These are phyloP conservation scores for Turnera subulata DNA, from an alignment of 345 rosid species.

Conservation along the genomic window DNA sequence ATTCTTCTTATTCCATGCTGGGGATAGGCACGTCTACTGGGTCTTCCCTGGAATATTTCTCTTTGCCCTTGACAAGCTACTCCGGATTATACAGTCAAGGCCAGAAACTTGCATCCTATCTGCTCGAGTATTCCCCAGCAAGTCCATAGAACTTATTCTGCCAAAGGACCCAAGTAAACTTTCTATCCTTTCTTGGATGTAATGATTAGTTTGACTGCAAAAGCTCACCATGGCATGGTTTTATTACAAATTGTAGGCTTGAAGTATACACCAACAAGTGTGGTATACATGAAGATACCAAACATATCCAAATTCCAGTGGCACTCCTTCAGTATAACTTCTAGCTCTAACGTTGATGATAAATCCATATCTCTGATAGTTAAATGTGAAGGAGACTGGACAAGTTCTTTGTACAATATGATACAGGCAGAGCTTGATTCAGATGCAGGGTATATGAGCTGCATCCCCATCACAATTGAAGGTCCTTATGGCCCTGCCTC, in stretches of 20 bases:
- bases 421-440: conserved; percentile 38
- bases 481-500: conserved; percentile 89
- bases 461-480: conserved; percentile 52
- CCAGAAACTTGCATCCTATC: conserved; percentile 50
- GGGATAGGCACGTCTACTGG: conserved; percentile 77
- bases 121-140: conserved; percentile 51
- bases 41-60: conserved; percentile 73
- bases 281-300: conserved; percentile 66
- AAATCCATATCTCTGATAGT: conserved; percentile 50
- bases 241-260: conserved; percentile 43
- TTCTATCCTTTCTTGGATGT: not conserved
- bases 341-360: conserved; percentile 52
- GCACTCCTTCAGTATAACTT: conserved; percentile 82
- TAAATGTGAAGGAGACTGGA: conserved; percentile 70
- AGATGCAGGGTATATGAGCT: conserved; percentile 25
- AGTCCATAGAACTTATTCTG: conserved; percentile 55
- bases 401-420: conserved; percentile 47
- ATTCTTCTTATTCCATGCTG: conserved; percentile 77
- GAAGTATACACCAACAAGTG: conserved; percentile 58
- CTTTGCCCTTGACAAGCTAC: conserved; percentile 68
- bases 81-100: conserved; percentile 63
- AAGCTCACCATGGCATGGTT: not conserved
- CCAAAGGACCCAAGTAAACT: conserved; percentile 64
- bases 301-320: conserved; percentile 58
- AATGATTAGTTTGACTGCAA: not conserved